Percentiles rank a stretch among this genome's conserved stretches.
phyloP scores from a whole-genome alignment of 495 filamentous ascomycete genomes.

The Penicillium robsamsonii region DNA sequence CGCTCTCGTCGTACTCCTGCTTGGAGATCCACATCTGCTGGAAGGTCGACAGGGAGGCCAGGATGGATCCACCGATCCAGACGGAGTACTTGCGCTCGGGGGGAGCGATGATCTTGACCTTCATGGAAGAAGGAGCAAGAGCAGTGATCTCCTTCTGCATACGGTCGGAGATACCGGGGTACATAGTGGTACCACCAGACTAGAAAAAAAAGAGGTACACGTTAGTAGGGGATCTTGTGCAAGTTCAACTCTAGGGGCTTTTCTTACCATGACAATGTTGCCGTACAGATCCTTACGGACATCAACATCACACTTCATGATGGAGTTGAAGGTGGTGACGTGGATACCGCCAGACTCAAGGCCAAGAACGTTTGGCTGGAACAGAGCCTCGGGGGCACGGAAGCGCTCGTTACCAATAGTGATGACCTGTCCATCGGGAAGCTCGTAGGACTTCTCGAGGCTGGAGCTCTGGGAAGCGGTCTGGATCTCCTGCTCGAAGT shows the following conservation, averaged over 20 bases:
- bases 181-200: slow-evolving; percentile 99
- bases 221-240: background rate
- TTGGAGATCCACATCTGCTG: slow-evolving; percentile 99
- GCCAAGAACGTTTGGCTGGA: slow-evolving; percentile 97
- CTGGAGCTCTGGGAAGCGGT: slow-evolving; percentile 96
- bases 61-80: slow-evolving; percentile 99
- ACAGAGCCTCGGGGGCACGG: slow-evolving; percentile 98
- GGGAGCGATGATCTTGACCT: slow-evolving; percentile 77
- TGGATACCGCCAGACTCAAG: slow-evolving; percentile 98
- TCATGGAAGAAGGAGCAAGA: slow-evolving; percentile 93
- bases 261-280: slow-evolving; percentile 98
- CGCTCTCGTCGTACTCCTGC: slow-evolving; percentile 99
- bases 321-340: slow-evolving; percentile 99
- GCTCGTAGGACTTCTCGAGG: slow-evolving; percentile 99
- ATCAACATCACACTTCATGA: slow-evolving; percentile 99
- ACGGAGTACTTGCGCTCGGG: slow-evolving; percentile 85
- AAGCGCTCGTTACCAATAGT: slow-evolving; percentile 99
- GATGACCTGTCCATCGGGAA: slow-evolving; percentile 99
- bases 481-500: slow-evolving; percentile 99
- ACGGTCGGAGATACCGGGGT: slow-evolving; percentile 99
- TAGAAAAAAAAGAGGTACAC: slow-evolving; percentile 35
- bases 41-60: slow-evolving; percentile 99
- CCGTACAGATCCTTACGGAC: slow-evolving; percentile 99
- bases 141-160: slow-evolving; percentile 99
- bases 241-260: background rate